Conservation (phyloP, 2,329 filamentous ascomycete genomes). For the Penicillium capsulatum region DNA sequence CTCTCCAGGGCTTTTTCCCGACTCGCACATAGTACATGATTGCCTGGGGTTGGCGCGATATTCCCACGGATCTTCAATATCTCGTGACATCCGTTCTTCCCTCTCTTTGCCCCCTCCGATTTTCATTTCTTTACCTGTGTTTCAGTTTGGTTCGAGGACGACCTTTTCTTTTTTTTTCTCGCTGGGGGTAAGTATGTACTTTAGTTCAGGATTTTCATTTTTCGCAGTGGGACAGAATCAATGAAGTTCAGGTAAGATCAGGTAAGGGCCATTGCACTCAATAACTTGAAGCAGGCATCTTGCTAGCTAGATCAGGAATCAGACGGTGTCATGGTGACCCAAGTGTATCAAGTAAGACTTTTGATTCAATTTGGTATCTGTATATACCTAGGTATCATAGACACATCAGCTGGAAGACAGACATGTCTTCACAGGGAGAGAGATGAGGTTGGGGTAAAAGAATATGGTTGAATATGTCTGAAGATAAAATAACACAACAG, state of each 20-base stretch:
- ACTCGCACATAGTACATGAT: constrained; percentile 6
- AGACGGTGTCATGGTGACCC: neutral
- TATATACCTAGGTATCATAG: constrained; percentile 31
- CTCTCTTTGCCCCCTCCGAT: constrained; percentile 22
- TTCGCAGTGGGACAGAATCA: too few relatives aligned
- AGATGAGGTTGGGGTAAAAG: constrained; percentile 15
- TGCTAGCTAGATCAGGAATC: constrained; percentile 11
- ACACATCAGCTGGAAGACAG: constrained; percentile 29
- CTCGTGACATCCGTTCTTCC: constrained; percentile 24
- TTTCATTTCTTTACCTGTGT: constrained; percentile 23
- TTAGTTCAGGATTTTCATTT: constrained; percentile 27
- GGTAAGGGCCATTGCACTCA: constrained; percentile 38
- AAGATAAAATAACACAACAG: constrained; percentile 27
- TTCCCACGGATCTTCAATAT: constrained; percentile 16
- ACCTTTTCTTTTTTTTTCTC: too few relatives aligned
- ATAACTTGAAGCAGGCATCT: constrained; percentile 22
- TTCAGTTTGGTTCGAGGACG: constrained; percentile 25
- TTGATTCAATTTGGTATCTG: constrained; percentile 29
- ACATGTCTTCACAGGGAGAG: constrained; percentile 10
- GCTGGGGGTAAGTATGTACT: constrained; percentile 44
- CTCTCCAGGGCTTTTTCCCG: constrained; percentile 2
- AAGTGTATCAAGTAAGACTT: constrained; percentile 9
- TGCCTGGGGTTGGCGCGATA: constrained; percentile 3
- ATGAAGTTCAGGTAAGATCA: constrained; percentile 39
- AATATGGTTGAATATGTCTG: constrained; percentile 22